Evolutionary conservation across 345 rosid species (phyloP).

Genomic region (Brassica juncea): DNA sequence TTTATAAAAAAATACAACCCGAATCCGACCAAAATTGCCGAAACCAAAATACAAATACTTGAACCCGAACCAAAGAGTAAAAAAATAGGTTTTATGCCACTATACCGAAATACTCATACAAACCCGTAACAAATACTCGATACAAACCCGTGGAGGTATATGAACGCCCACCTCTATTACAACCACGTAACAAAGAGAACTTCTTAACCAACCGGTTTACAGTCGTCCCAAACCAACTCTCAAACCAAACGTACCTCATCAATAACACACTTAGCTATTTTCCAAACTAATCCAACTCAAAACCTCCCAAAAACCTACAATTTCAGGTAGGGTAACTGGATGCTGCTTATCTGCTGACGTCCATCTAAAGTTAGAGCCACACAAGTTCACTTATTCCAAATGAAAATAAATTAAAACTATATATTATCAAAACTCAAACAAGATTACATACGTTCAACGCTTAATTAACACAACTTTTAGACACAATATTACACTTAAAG

Average conservation of each 20-base stretch:
- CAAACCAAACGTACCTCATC: background rate
- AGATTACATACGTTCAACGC: background rate
- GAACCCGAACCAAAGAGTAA: no score
- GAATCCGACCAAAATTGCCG: no score
- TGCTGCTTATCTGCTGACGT: background rate
- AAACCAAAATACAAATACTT: no score
- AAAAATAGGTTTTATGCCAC: no score
- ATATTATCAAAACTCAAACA: background rate
- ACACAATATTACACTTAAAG: background rate
- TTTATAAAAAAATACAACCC: no score
- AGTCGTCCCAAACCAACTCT: background rate
- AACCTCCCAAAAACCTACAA: background rate
- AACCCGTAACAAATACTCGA: no score
- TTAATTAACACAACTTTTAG: constrained; percentile 10
- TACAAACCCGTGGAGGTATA: no score
- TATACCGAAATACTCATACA: no score
- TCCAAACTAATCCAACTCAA: background rate
- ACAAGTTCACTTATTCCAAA: background rate
- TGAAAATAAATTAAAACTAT: background rate
- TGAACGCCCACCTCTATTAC: background rate
- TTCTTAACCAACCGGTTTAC: background rate
- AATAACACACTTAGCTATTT: background rate
- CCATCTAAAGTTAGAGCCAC: background rate
- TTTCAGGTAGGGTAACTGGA: background rate
- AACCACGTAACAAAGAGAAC: background rate